phyloP scores from a whole-genome alignment of 768 basidiomycete genomes.

The Termitomyces heimii region DNA sequence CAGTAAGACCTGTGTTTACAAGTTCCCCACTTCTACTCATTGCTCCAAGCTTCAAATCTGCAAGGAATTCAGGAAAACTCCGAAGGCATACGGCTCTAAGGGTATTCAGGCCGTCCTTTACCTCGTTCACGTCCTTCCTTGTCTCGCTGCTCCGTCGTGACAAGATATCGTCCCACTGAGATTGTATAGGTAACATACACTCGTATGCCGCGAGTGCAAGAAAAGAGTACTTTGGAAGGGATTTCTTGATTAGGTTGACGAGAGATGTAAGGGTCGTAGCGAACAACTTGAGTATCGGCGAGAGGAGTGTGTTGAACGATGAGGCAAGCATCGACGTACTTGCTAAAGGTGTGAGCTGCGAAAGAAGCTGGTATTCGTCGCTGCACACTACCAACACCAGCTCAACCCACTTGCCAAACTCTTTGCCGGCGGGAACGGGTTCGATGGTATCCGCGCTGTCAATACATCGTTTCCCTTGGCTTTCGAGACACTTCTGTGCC shows the following conservation, averaged over 20 bases:
- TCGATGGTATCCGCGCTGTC: constrained; percentile 69
- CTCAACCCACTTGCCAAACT: constrained; percentile 69
- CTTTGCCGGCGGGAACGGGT: constrained; percentile 55
- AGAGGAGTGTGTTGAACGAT: constrained; percentile 56
- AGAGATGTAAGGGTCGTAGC: constrained; percentile 59
- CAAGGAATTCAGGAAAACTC: constrained; percentile 81
- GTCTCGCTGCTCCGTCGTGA: constrained; percentile 40
- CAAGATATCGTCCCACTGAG: constrained; percentile 64
- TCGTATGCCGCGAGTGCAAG: constrained; percentile 72
- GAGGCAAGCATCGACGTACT: constrained; percentile 42
- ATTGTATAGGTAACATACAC: constrained; percentile 48
- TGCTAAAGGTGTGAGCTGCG: constrained; percentile 58
- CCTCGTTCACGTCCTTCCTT: constrained; percentile 51
- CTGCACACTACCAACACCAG: constrained; percentile 61
- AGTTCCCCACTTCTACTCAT: constrained; percentile 52
- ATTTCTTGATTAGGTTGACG: constrained; percentile 62
- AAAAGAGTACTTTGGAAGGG: constrained; percentile 74
- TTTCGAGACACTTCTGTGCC: constrained; percentile 70
- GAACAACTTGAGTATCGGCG: constrained; percentile 62
- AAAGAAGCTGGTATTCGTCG: constrained; percentile 61
- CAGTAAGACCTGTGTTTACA: constrained; percentile 50
- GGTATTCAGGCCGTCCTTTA: constrained; percentile 62
- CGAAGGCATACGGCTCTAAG: constrained; percentile 67
- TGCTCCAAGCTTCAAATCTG: constrained; percentile 66
- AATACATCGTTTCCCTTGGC: constrained; percentile 60